These are phyloP conservation scores for Vaccinium corymbosum DNA, from an alignment of 148 eudicot genomes.

Conservation along the genomic window DNA sequence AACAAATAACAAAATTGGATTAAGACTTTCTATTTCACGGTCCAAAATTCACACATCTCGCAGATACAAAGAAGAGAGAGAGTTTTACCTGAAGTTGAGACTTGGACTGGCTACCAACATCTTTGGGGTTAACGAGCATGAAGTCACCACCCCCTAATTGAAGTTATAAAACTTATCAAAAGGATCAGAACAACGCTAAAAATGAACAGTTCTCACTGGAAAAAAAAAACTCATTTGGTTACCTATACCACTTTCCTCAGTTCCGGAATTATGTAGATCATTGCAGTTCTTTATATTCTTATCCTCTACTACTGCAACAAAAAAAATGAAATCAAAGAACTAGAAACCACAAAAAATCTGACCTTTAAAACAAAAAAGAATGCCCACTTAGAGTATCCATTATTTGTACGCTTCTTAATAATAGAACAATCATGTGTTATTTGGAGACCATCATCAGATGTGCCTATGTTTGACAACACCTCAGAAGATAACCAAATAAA, in stretches of 20 bases:
- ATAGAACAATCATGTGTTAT: neutral
- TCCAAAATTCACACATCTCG: neutral
- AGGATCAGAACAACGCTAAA: neutral
- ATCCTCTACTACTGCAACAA: conserved; percentile 38
- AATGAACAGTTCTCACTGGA: neutral
- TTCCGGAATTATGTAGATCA: conserved; percentile 13
- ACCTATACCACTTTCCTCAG: conserved; percentile 26
- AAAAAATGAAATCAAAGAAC: conserved; percentile 6
- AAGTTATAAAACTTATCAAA: conserved; percentile 1
- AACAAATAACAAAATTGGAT: neutral
- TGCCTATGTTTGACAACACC: neutral
- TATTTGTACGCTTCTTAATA: neutral
- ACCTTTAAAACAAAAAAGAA: neutral
- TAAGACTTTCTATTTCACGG: neutral
- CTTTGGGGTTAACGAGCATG: conserved; percentile 67
- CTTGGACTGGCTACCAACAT: conserved; percentile 48
- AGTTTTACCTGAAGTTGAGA: conserved; percentile 57
- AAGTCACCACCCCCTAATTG: conserved; percentile 40
- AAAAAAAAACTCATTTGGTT: neutral
- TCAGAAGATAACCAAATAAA: neutral
- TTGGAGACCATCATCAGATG: neutral
- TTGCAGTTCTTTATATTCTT: conserved; percentile 11
- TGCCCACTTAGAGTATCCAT: neutral
- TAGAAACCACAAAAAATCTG: neutral
- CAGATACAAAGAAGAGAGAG: neutral